Evolutionary conservation across 2,329 filamentous ascomycete species (phyloP), one percentile per base, ranked within the genome.

Genomic region (Aspergillus sp.): DNA sequence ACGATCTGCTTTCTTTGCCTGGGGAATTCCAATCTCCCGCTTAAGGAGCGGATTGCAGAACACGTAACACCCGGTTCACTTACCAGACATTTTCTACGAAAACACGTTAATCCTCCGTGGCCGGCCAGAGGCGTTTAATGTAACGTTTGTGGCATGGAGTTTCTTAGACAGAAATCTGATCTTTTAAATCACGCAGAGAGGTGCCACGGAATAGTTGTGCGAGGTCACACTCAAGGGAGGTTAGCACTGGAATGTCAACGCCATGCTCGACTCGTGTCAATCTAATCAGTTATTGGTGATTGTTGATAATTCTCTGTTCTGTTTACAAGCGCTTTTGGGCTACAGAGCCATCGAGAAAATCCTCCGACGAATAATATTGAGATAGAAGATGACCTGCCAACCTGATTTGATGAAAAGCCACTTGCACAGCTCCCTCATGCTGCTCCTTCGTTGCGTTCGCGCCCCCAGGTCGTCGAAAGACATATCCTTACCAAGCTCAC

Each of bases 51-150:
- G 11, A 15, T 41, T 34, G 13, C 4, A 3, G 35, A 43, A 33
- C 30, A 43, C 28, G n/a, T 4, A 14, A 42, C 33, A 19, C 34
- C 37, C 5, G 37, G 36, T 16, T 41, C 33, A 15, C 38, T 46
- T 16, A 48, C 36, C 2, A 40, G 37, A 27, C 37, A 48, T 27
- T 47, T 47, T 26, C 24, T 37, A 34, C 32, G 29, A 16, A 37
- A 33, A 32, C 37, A 48, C 33, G 28, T 46, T 6, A 44, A 45
- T 26, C 36, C 31, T 36, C 34, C 37, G 15, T 45, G 35, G 42
- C 36, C 32, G 26, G 24, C 33, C 33, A 34, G 35, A 27, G 34
- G 33, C 33, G 35, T 43, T 12, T 12, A 32, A 12, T 48, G 41
- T 39, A 35, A 36, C 30, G 30, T 46, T 29, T 46, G 41, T 36